Conservation (phyloP, 257 asterid genomes). For the Jaltomata sinuosa region DNA sequence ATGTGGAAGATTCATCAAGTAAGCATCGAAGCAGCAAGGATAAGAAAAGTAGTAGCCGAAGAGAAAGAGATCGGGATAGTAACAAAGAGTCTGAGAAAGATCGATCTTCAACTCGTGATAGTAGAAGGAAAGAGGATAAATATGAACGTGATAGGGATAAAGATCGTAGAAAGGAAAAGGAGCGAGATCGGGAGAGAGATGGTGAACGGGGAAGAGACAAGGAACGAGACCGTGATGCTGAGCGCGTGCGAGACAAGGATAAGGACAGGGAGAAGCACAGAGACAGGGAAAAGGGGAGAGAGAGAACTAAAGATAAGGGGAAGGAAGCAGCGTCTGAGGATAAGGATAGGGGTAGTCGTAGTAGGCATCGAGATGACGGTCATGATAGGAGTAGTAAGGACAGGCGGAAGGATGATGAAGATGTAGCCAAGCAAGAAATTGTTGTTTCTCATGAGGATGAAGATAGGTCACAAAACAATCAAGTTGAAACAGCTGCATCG, state of each 20-base stretch:
- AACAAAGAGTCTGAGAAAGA: constrained; percentile 39
- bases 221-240: background rate
- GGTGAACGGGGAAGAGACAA: background rate
- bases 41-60: constrained; percentile 40
- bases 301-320: constrained; percentile 53
- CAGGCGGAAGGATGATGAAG: constrained; percentile 25
- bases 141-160: constrained; percentile 49
- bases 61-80: constrained; percentile 47
- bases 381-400: constrained; percentile 41
- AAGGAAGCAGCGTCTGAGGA: constrained; percentile 42
- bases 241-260: constrained; percentile 28
- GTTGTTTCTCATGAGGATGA: constrained; percentile 32
- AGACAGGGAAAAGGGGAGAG: constrained; percentile 58
- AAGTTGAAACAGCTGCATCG: constrained; percentile 24
- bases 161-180: background rate
- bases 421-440: constrained; percentile 15
- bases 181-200: background rate
- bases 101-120: constrained; percentile 36
- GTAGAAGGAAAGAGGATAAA: constrained; percentile 63
- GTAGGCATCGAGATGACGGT: constrained; percentile 44
- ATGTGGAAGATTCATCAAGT: constrained; percentile 34
- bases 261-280: constrained; percentile 41
- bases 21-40: constrained; percentile 59
- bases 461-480: constrained; percentile 24
- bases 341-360: constrained; percentile 38